These are phyloP conservation scores for Blastocystis sp. DNA, from an alignment of 352 stramenopile genomes.

Conservation along the genomic window DNA sequence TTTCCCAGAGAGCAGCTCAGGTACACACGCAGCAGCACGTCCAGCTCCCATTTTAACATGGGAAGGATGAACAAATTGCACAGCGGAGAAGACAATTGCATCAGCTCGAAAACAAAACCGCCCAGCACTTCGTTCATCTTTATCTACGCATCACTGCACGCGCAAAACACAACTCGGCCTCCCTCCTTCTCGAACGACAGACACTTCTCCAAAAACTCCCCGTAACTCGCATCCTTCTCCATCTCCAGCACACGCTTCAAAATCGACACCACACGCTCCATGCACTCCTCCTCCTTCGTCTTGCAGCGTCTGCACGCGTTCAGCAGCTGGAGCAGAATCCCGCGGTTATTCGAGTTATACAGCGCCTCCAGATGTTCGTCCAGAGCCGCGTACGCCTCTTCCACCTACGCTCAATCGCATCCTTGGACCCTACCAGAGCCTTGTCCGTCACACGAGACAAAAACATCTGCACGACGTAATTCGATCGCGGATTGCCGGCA, in stretches of 20 bases:
- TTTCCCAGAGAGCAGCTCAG: slow-evolving; percentile 51
- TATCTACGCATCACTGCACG: not conserved
- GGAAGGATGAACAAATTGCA: not conserved
- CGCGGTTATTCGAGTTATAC: slow-evolving; percentile 38
- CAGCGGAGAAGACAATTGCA: not conserved
- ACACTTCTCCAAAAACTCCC: slow-evolving; percentile 15
- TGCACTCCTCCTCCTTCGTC: slow-evolving; percentile 18
- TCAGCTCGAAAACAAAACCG: slow-evolving; percentile 35
- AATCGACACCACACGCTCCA: slow-evolving; percentile 1
- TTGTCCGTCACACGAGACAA: slow-evolving; percentile 33
- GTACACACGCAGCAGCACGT: slow-evolving; percentile 31
- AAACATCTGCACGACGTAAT: slow-evolving; percentile 67
- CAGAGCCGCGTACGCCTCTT: slow-evolving; percentile 10
- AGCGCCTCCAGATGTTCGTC: slow-evolving; percentile 8
- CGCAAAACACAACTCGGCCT: not conserved
- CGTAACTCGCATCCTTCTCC: not conserved
- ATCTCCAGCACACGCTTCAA: slow-evolving; percentile 18
- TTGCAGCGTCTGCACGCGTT: slow-evolving; percentile 50
- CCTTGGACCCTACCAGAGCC: not conserved
- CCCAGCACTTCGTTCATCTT: slow-evolving; percentile 31
- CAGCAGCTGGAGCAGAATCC: slow-evolving; percentile 44
- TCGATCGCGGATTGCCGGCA: not conserved
- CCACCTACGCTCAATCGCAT: not conserved
- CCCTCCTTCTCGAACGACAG: slow-evolving; percentile 43
- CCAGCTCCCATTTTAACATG: slow-evolving; percentile 30